Percentiles rank a stretch among this genome's conserved stretches.
Conservation (phyloP, 73 alveolate genomes). For the Tetrahymena elliotti region DNA sequence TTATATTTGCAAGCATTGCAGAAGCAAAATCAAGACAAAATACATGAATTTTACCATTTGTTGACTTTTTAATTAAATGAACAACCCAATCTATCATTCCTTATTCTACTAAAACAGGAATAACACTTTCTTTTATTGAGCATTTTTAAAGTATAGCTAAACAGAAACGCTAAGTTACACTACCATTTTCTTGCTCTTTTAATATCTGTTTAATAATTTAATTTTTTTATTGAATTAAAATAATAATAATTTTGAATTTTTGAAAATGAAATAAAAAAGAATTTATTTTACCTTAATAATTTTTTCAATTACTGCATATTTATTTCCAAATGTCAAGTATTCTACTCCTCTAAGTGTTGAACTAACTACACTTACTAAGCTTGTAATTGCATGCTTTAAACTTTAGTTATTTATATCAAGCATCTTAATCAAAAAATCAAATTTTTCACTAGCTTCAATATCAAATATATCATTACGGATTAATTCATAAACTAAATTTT, state of each 20-base stretch:
- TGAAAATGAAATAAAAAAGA: background rate
- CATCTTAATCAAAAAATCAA: conserved; percentile 68
- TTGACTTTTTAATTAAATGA: conserved; percentile 46
- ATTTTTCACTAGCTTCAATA: conserved; percentile 63
- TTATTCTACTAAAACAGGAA: conserved; percentile 62
- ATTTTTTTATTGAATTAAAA: background rate
- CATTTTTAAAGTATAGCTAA: conserved; percentile 91
- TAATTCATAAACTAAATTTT: conserved; percentile 75
- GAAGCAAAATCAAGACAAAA: conserved; percentile 86
- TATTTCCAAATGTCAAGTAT: conserved; percentile 66
- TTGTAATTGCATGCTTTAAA: conserved; percentile 87
- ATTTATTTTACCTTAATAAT: conserved; percentile 38
- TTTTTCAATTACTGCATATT: conserved; percentile 71
- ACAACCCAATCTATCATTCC: conserved; percentile 77
- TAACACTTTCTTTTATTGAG: conserved; percentile 83
- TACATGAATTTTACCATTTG: conserved; percentile 66
- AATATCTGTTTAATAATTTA: conserved; percentile 49
- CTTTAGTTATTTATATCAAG: conserved; percentile 78
- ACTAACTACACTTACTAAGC: conserved; percentile 80
- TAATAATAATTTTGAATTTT: background rate
- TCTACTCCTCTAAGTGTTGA: conserved; percentile 89
- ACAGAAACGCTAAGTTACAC: conserved; percentile 88
- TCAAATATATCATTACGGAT: conserved; percentile 86
- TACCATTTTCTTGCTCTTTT: conserved; percentile 90
- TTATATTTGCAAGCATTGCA: conserved; percentile 89